phyloP scores from a whole-genome alignment of 2,329 filamentous ascomycete genomes.

The Pseudogymnoascus sp. region DNA sequence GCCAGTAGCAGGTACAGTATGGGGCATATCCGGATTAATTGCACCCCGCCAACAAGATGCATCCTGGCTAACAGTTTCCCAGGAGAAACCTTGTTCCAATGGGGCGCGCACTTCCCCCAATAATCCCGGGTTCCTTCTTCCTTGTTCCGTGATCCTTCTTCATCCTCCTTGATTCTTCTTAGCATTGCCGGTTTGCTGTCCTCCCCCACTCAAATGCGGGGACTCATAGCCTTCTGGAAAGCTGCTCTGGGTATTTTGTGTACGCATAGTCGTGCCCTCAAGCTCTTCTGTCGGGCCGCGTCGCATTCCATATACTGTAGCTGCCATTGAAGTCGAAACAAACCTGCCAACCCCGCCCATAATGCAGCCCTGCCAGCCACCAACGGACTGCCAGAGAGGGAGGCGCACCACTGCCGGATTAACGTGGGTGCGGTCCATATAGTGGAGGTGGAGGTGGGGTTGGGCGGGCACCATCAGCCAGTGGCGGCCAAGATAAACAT shows the following conservation, averaged over 20 bases:
- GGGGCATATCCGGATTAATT: slow-evolving; percentile 1
- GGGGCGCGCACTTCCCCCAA: neutral
- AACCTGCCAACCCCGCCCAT: neutral
- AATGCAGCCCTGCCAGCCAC: slow-evolving; percentile 1
- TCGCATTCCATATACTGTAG: neutral
- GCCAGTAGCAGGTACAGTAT: slow-evolving; percentile 1
- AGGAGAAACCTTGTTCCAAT: neutral
- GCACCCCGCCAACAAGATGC: neutral
- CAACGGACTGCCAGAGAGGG: neutral
- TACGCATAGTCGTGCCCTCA: neutral
- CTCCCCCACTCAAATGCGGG: neutral
- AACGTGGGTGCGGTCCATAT: slow-evolving; percentile 3
- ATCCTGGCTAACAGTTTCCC: neutral
- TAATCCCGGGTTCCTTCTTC: neutral
- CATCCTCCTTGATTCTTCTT: too few relatives aligned
- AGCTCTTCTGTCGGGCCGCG: too few relatives aligned
- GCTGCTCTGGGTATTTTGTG: neutral
- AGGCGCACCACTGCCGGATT: slow-evolving; percentile 5
- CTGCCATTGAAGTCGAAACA: neutral
- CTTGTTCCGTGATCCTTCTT: neutral
- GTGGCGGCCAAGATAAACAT: neutral
- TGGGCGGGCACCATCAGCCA: neutral
- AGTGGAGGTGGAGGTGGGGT: neutral
- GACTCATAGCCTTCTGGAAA: neutral
- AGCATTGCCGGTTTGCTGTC: neutral